These are phyloP conservation scores for Pythium folliculosum DNA, from an alignment of 352 stramenopile species.

Conservation along the genomic window DNA sequence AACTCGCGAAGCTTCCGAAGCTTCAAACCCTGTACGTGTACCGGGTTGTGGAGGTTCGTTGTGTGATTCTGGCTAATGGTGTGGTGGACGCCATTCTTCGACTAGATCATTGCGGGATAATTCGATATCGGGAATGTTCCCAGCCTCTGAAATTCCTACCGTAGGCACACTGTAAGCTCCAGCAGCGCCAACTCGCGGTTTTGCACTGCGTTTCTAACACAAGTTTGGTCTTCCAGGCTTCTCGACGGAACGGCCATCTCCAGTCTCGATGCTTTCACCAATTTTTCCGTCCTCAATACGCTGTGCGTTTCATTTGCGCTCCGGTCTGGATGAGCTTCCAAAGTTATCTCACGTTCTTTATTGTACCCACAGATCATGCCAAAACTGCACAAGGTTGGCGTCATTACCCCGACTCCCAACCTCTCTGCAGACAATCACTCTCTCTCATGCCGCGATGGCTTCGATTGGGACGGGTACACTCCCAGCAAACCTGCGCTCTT, in stretches of 20 bases:
- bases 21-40: conserved; percentile 5
- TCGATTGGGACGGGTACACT: not conserved
- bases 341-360: not conserved
- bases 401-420: conserved; percentile 2
- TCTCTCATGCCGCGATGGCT: not conserved
- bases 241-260: conserved; percentile 4
- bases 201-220: not conserved
- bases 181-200: not conserved
- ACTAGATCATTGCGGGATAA: conserved; percentile 7
- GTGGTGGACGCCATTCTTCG: not conserved
- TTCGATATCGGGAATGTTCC: not conserved
- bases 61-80: not conserved
- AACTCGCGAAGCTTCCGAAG: not conserved
- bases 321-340: not conserved
- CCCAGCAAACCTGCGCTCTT: not conserved
- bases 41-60: not conserved
- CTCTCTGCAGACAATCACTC: not conserved
- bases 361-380: conserved; percentile 1
- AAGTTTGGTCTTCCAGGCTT: not conserved
- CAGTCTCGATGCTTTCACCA: not conserved
- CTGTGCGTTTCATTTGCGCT: not conserved
- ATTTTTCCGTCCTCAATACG: not conserved
- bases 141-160: not conserved
- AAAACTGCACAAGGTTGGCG: not conserved
- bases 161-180: not conserved